Evolutionary conservation across 345 rosid species (phyloP).

Genomic region (Garcia nutans): DNA sequence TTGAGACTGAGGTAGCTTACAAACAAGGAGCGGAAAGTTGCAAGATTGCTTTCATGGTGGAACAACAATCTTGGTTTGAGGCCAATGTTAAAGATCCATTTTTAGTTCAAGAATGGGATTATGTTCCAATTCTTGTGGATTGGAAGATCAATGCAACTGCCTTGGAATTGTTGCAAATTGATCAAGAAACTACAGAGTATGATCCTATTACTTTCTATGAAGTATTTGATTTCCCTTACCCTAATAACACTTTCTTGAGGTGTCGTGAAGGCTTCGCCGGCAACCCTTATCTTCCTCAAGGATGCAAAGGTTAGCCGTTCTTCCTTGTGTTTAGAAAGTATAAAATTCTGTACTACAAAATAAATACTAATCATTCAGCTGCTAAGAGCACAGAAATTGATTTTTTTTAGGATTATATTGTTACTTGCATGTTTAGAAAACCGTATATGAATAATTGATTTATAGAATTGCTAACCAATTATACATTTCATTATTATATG

Average conservation of each 20-base stretch:
- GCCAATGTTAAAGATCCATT: not conserved
- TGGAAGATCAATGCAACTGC: not conserved
- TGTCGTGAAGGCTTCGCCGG: not conserved
- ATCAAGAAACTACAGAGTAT: not conserved
- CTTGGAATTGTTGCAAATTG: not conserved
- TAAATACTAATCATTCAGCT: no score
- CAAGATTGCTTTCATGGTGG: not conserved
- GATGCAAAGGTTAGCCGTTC: not conserved
- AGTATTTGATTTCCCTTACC: not conserved
- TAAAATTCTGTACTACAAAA: no score
- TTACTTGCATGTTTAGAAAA: no score
- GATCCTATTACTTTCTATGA: not conserved
- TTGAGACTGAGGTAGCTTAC: not conserved
- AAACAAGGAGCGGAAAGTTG: not conserved
- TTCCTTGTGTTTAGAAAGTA: no score
- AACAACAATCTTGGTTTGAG: not conserved
- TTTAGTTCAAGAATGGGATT: not conserved
- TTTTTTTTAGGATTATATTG: no score
- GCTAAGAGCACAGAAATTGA: no score
- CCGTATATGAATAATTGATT: no score
- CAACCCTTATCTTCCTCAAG: not conserved
- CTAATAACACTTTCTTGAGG: not conserved
- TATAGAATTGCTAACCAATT: no score
- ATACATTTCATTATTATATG: no score
- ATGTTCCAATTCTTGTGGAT: not conserved